These are phyloP conservation scores for Elongisporangium senticosum DNA, from an alignment of 352 stramenopile species.

Conservation along the genomic window DNA sequence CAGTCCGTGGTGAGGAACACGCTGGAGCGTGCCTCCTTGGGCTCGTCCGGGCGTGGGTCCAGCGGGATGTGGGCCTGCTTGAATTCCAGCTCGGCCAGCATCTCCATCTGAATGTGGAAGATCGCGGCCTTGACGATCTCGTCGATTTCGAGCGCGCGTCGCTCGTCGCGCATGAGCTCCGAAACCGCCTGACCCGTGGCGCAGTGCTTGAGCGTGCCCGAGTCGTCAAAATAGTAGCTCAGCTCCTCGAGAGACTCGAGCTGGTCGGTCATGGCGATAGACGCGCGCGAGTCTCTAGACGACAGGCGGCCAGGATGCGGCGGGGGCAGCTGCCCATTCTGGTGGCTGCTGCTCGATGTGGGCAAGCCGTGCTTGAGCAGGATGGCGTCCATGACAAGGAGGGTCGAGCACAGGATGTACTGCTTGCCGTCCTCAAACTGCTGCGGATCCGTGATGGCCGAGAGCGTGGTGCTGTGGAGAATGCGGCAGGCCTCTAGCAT, in stretches of 20 bases:
- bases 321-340: conserved; percentile 7
- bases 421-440: conserved; percentile 66
- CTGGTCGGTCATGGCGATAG: conserved; percentile 52
- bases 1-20: conserved; percentile 72
- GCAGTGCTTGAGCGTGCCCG: conserved; percentile 60
- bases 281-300: conserved; percentile 15
- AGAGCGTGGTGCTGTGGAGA: conserved; percentile 44
- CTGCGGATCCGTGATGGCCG: conserved; percentile 25
- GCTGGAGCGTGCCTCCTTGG: conserved; percentile 61
- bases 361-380: conserved; percentile 44
- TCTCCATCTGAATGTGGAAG: conserved; percentile 84
- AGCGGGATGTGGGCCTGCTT: conserved; percentile 67
- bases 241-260: conserved; percentile 75
- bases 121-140: conserved; percentile 80
- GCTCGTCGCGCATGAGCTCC: conserved; percentile 75
- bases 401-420: conserved; percentile 57
- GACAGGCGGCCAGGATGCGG: conserved; percentile 6
- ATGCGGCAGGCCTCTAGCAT: conserved; percentile 52
- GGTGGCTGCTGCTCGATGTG: conserved; percentile 20
- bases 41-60: conserved; percentile 46
- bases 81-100: conserved; percentile 71
- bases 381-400: conserved; percentile 23
- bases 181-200: conserved; percentile 66
- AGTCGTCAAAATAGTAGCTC: conserved; percentile 73
- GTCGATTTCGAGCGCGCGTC: conserved; percentile 56